Evolutionary conservation across 2,329 filamentous ascomycete species (phyloP), one percentile per base, ranked within the genome.

Genomic region (Stemphylium lycopersici): DNA sequence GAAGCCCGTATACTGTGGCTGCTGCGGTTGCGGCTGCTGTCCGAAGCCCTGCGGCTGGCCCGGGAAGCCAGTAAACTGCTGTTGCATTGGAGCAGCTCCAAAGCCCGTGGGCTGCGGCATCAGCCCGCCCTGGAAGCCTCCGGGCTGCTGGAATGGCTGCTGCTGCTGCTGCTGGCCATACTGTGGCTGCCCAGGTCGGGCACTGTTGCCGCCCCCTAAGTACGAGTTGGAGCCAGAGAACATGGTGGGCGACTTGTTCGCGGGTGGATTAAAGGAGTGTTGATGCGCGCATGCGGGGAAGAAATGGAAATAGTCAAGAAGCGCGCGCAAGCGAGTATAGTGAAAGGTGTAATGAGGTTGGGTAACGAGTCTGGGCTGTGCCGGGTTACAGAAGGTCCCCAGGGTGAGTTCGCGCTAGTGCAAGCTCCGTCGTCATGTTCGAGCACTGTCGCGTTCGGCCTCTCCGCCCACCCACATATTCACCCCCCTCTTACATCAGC

Each of bases 211-310:
- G 79, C 87, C 89, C 77, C 91, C 91, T 70, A 96, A 79, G 77
- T 88, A 97, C 62, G 90, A 88, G 81, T 90, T 96, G 64, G 91
- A 90, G 75, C 89, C 91, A 64, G 91, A 95, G 80, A 91, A 98
- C 93, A 97, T 97, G 78, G 70, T 73, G 68, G 55, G 57, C 60
- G 59, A 58, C 56, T 39, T 55, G 24, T 24, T 61, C 65, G 63
- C 63, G 59, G 52, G 59, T 61, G 52, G 59, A 57, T 57, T 55
- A 49, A 45, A 48, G 48, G 46, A 51, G 34, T 50, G 37, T 37
- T 22, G 51, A 58, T 55, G 52, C 55, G 57, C 63, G 61, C 66
- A 70, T 69, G 58, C 60, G 59, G 52, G n/a, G 20, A 49, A 20
- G 18, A 49, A 52, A 40, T 49, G 56, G 29, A 43, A 58, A 50